phyloP scores from a whole-genome alignment of 306 rosid species.

The Begonia loranthoides region DNA sequence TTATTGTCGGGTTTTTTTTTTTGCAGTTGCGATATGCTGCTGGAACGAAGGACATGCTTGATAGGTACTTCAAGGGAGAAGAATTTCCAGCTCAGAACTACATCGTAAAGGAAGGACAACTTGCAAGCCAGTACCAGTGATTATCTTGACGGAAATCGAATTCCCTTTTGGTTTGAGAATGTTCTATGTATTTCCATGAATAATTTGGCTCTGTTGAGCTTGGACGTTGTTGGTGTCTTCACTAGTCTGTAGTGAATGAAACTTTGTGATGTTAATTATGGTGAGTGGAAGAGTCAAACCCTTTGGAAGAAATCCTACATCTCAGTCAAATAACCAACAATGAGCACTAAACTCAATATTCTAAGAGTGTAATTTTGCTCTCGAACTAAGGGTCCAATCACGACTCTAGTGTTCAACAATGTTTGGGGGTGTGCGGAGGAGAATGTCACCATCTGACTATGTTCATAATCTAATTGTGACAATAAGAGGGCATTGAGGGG shows the following conservation, averaged over 20 bases:
- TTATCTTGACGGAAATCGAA: background rate
- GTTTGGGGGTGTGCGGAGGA: too few species aligned
- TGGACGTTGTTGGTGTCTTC: too few species aligned
- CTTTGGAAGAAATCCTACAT: too few species aligned
- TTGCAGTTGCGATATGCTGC: constrained; percentile 79
- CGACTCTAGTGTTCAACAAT: too few species aligned
- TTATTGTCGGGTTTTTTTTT: background rate
- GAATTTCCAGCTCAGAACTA: constrained; percentile 80
- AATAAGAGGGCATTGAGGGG: too few species aligned
- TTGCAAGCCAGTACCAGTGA: constrained; percentile 82
- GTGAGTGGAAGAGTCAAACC: too few species aligned
- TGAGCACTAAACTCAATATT: too few species aligned
- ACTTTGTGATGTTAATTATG: background rate
- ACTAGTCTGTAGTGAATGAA: constrained; percentile 4
- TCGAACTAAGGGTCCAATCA: too few species aligned
- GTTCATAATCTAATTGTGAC: too few species aligned
- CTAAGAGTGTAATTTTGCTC: too few species aligned
- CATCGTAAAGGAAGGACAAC: constrained; percentile 83
- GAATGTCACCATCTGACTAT: too few species aligned
- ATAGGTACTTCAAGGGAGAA: constrained; percentile 81
- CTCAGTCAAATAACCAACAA: too few species aligned
- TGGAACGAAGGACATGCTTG: constrained; percentile 89
- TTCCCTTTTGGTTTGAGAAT: constrained; percentile 1
- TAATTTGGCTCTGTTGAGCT: constrained; percentile 4
- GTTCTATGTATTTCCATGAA: constrained; percentile 1